Percentiles rank a stretch among this genome's conserved stretches.
phyloP scores from a whole-genome alignment of 768 basidiomycete species.

The Termitomyces sp. region DNA sequence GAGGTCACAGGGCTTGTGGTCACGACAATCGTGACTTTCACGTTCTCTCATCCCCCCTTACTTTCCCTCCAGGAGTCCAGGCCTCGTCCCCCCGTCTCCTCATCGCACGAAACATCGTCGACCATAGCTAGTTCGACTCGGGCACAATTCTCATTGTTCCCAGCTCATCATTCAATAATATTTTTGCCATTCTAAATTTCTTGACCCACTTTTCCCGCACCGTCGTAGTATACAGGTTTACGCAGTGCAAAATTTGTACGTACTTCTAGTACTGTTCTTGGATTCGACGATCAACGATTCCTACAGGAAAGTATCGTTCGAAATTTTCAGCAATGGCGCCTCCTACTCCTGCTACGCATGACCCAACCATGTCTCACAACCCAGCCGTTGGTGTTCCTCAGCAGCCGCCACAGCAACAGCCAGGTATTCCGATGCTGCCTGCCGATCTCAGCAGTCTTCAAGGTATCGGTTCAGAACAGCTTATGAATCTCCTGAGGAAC shows the following conservation, averaged over 20 bases:
- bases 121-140: background rate
- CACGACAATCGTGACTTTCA: constrained; percentile 27
- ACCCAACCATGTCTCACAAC: constrained; percentile 33
- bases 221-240: background rate
- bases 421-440: constrained; percentile 22
- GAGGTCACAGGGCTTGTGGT: constrained; percentile 25
- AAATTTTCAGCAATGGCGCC: constrained; percentile 28
- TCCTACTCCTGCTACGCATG: constrained; percentile 29
- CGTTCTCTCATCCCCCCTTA: constrained; percentile 20
- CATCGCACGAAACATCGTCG: background rate
- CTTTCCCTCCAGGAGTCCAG: constrained; percentile 8
- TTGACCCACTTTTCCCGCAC: background rate
- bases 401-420: constrained; percentile 23
- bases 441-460: constrained; percentile 26
- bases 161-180: background rate
- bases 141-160: background rate
- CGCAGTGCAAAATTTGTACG: background rate
- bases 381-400: constrained; percentile 22
- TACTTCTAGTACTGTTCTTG: background rate
- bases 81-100: constrained; percentile 1
- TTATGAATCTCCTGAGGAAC: constrained; percentile 54
- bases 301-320: background rate
- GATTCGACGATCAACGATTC: background rate
- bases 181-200: constrained; percentile 2
- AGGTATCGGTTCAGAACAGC: constrained; percentile 42